These are phyloP conservation scores for Camellia oleifera DNA, from an alignment of 179 eudicot species.

Conservation along the genomic window DNA sequence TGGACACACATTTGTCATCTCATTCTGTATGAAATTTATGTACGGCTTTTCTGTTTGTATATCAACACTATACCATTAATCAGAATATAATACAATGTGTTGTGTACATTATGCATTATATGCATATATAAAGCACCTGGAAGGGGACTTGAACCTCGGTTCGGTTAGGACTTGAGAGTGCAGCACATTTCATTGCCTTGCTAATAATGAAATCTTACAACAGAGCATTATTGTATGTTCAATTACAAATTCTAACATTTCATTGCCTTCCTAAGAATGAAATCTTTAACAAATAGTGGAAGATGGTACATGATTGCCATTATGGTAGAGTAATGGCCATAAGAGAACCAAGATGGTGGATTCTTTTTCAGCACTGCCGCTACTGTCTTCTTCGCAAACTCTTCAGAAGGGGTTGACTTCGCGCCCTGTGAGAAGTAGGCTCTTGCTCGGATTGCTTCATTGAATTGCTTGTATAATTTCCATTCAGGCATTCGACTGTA, in stretches of 20 bases:
- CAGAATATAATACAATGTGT: too few species aligned
- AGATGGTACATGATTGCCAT: constrained; percentile 57
- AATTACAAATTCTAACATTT: constrained; percentile 33
- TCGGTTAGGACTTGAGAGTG: too few species aligned
- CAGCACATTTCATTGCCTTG: too few species aligned
- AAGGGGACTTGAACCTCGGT: too few species aligned
- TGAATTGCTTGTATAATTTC: constrained; percentile 74
- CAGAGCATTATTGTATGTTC: too few species aligned
- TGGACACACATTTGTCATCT: too few species aligned
- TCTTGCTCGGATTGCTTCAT: constrained; percentile 55
- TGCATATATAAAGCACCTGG: too few species aligned
- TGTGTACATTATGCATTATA: too few species aligned
- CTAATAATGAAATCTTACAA: too few species aligned
- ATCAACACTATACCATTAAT: too few species aligned
- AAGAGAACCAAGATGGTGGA: constrained; percentile 79
- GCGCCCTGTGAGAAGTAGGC: constrained; percentile 59
- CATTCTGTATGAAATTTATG: too few species aligned
- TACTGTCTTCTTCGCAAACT: constrained; percentile 74
- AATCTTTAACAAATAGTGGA: constrained; percentile 66
- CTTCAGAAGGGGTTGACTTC: constrained; percentile 66
- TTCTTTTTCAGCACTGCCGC: constrained; percentile 50
- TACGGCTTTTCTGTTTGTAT: too few species aligned
- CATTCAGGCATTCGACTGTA: constrained; percentile 68
- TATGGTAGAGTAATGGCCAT: constrained; percentile 56
- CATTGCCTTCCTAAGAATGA: constrained; percentile 40